Evolutionary conservation across 352 stramenopile genomes (phyloP).

Genomic region (Pseudoperonospora humuli): DNA sequence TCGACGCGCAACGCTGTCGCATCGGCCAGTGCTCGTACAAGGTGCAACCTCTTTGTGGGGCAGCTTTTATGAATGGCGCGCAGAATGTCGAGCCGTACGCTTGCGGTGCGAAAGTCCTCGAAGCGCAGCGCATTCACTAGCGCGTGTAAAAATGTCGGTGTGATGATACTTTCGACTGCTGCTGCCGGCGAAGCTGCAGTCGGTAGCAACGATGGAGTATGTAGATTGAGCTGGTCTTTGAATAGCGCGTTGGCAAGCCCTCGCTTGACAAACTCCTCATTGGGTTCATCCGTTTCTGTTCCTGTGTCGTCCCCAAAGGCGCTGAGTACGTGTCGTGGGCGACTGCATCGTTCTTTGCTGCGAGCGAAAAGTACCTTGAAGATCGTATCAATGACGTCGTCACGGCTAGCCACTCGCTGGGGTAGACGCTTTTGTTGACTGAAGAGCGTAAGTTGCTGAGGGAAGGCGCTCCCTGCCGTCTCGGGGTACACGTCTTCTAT

Average conservation of each 20-base stretch:
- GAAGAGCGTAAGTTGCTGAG: constrained; percentile 64
- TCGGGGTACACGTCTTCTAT: constrained; percentile 62
- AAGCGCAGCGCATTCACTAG: constrained; percentile 77
- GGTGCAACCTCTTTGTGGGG: constrained; percentile 54
- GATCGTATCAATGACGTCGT: constrained; percentile 78
- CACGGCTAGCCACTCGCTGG: constrained; percentile 59
- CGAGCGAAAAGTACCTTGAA: constrained; percentile 65
- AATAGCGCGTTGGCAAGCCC: constrained; percentile 69
- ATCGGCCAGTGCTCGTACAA: constrained; percentile 65
- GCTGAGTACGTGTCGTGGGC: constrained; percentile 33
- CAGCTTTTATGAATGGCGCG: constrained; percentile 82
- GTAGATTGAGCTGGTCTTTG: constrained; percentile 49
- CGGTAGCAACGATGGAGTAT: constrained; percentile 14
- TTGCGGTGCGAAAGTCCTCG: constrained; percentile 81
- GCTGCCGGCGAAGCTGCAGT: constrained; percentile 27
- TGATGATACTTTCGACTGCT: constrained; percentile 65
- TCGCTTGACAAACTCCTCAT: constrained; percentile 81
- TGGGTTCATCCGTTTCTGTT: constrained; percentile 72
- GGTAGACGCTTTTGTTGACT: constrained; percentile 75
- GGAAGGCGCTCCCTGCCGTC: constrained; percentile 46
- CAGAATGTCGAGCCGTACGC: constrained; percentile 69
- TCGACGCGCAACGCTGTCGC: constrained; percentile 56
- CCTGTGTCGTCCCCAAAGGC: constrained; percentile 69
- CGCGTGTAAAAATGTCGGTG: constrained; percentile 62
- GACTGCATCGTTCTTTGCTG: constrained; percentile 21